Evolutionary conservation across 768 basidiomycete species (phyloP), one percentile per base, ranked within the genome.

Genomic region (Boletus huronensis): DNA sequence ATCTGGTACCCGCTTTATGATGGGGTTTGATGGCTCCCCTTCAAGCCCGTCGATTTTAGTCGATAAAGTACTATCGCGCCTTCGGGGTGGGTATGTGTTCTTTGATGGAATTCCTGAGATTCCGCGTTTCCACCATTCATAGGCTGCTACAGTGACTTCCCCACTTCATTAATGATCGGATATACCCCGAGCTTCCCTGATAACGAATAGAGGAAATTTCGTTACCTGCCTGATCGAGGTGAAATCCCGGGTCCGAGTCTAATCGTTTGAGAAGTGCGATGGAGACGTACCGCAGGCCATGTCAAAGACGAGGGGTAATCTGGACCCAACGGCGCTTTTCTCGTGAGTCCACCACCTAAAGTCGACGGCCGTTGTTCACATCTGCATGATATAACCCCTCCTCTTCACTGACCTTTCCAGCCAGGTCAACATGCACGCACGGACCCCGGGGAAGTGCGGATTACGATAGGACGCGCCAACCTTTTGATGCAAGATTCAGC

Each of bases 391-490:
- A 13, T 34, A 11, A 34, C 9, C 31, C n/a, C 43, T n/a, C 13
- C 28, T 55, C 19, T 42, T 5, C 39, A 57, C 67, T 53, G 52
- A 79, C 82, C 72, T 76, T 64, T 78, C 79, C 19, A 84, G 66
- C 81, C 80, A 82, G 26, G 75, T 63, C 57, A 77, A 77, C 21
- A 83, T 68, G 64, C 79, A 79, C 28, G 77, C 78, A 53, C 81
- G 77, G 50, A 88, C 76, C 6, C 84, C 85, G 2, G 82, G 84
- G 58, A 82, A 87, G 69, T 88, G 87, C 0, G 87, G 85, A 62
- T 88, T 88, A 13, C 86, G 80, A 68, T 90, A 88, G 10, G 79
- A 82, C 19, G 81, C 69, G n/a, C 81, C 81, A 1, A 87, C 84
- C 72, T 81, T 49, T 1, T n/a, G 13, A 34, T 7, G 23, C 3